Conservation (phyloP, 2,329 filamentous ascomycete genomes). For the Fusarium aywerte region DNA sequence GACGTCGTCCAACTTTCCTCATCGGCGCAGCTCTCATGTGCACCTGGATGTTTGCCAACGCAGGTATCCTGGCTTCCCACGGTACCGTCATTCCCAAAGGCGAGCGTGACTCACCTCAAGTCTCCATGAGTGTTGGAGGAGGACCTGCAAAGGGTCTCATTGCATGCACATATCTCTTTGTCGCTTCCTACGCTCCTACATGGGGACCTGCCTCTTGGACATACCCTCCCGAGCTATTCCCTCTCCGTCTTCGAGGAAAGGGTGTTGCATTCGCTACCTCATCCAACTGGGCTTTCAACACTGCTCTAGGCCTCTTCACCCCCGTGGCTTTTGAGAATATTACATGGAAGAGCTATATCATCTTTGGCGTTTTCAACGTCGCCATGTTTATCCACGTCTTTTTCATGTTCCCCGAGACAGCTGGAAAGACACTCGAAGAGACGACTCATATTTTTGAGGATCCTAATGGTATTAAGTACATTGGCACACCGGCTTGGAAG, state of each 20-base stretch:
- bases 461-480: conserved; percentile 30
- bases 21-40: conserved; percentile 74
- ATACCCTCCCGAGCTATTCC: conserved; percentile 68
- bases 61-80: conserved; percentile 60
- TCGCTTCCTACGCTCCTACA: conserved; percentile 60
- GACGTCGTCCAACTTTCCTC: conserved; percentile 75
- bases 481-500: conserved; percentile 42
- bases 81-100: conserved; percentile 56
- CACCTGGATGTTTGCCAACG: conserved; percentile 66
- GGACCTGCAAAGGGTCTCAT: conserved; percentile 70
- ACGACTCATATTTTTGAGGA: conserved; percentile 60
- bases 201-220: conserved; percentile 62
- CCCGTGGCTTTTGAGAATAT: conserved; percentile 45
- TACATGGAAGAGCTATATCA: conserved; percentile 36
- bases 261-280: conserved; percentile 63
- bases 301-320: conserved; percentile 51
- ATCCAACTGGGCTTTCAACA: conserved; percentile 55
- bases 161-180: conserved; percentile 73
- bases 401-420: conserved; percentile 60
- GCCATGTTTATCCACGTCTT: conserved; percentile 47
- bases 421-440: conserved; percentile 67
- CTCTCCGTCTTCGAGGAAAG: conserved; percentile 61
- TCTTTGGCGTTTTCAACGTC: conserved; percentile 40
- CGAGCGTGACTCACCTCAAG: conserved; percentile 57
- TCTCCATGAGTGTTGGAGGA: conserved; percentile 60